Conservation (phyloP, 2,329 filamentous ascomycete species). For the Dothidotthia symphoricarpi region DNA sequence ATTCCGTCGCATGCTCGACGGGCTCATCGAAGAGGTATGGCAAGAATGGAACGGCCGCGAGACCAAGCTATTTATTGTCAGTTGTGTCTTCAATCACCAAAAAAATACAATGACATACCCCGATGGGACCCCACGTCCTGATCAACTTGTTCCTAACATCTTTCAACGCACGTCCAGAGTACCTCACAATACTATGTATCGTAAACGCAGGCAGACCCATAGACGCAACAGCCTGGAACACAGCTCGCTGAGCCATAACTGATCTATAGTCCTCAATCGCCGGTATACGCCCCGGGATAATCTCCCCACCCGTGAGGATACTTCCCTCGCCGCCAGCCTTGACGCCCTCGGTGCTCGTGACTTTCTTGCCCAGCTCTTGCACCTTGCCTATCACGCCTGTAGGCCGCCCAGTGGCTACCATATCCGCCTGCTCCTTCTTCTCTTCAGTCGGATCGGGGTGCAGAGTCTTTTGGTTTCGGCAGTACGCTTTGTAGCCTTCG, state of each 20-base stretch:
- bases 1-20: conserved; percentile 88
- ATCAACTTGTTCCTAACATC: conserved; percentile 71
- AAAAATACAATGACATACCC: conserved; percentile 56
- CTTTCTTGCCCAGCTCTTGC: conserved; percentile 26
- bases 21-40: conserved; percentile 87
- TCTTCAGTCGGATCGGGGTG: conserved; percentile 56
- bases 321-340: conserved; percentile 21
- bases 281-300: conserved; percentile 52
- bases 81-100: neutral
- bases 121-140: conserved; percentile 87
- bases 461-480: conserved; percentile 74
- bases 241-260: conserved; percentile 84
- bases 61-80: conserved; percentile 52
- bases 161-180: conserved; percentile 84
- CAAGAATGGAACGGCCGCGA: conserved; percentile 71
- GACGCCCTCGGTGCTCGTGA: conserved; percentile 20
- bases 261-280: conserved; percentile 86
- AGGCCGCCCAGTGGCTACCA: conserved; percentile 34
- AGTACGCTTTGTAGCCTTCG: conserved; percentile 94
- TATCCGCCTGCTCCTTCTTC: conserved; percentile 37
- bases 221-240: conserved; percentile 86
- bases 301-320: conserved; percentile 22
- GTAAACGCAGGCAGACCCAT: conserved; percentile 95
- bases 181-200: conserved; percentile 88
- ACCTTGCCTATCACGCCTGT: conserved; percentile 16